These are phyloP conservation scores for Liriodendron chinense DNA, from an alignment of 164 flowering plant genomes.

Conservation along the genomic window DNA sequence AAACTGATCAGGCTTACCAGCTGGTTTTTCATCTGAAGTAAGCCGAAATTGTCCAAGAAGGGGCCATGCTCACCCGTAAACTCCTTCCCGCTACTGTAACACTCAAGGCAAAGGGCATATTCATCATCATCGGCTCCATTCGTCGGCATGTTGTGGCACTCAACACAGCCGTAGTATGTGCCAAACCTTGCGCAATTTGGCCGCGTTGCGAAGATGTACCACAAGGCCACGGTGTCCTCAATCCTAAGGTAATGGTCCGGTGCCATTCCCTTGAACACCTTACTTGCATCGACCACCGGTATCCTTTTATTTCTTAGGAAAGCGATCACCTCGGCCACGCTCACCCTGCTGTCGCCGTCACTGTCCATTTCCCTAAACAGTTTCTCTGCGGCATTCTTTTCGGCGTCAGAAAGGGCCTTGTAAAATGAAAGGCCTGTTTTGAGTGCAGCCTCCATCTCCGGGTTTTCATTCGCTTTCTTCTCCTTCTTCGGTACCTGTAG, in stretches of 20 bases:
- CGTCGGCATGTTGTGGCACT: background rate
- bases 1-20: too few species aligned
- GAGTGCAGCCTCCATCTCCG: background rate
- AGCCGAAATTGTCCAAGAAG: background rate
- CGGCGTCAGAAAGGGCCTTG: background rate
- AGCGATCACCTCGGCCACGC: background rate
- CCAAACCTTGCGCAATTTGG: too few species aligned
- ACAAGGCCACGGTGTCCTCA: background rate
- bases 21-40: background rate
- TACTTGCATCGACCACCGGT: background rate
- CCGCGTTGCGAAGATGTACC: too few species aligned
- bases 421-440: background rate
- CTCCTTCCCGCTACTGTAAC: background rate
- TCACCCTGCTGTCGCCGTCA: background rate
- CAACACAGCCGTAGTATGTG: background rate
- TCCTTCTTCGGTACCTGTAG: too few species aligned
- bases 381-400: background rate
- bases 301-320: background rate
- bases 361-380: background rate
- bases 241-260: background rate
- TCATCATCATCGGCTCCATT: background rate
- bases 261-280: background rate
- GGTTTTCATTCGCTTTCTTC: too few species aligned
- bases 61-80: background rate
- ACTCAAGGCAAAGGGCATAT: background rate